Evolutionary conservation across 2,329 filamentous ascomycete species (phyloP), one percentile per base, ranked within the genome.

Genomic region (Periconia sp.): DNA sequence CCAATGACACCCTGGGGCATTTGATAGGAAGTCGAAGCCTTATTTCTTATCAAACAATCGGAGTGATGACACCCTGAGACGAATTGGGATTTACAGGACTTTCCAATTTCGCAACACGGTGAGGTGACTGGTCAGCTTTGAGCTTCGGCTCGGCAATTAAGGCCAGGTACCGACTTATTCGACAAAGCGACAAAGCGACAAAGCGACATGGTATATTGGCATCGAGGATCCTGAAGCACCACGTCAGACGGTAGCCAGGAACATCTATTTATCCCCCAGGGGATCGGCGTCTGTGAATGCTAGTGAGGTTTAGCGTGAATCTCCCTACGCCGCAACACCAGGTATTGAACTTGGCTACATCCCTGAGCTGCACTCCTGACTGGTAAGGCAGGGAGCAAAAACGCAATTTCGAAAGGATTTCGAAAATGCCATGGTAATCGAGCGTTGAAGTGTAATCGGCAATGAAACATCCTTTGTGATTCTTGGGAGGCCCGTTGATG

Each of bases 171-270:
- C 42, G n/a, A 45, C 42, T 45, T 45, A 45, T 45, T 45, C 45
- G 33, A 47, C 45, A 27, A 47, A 18, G n/a, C n/a, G n/a, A n/a
- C n/a, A n/a, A n/a, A n/a, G n/a, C n/a, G n/a, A n/a, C n/a, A n/a
- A n/a, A n/a, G n/a, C 20, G 45, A 31, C 19, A 14, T 35, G 27
- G 27, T 13, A 47, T n/a, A 33, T 30, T 31, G 37, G 19, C 20
- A 50, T 19, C 15, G 20, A 42, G 19, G 31, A 47, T 27, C 13
- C 19, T 33, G 49, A 52, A 47, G 47, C 31, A 48, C 46, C 46
- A 48, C 46, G 33, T 48, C 31, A 48, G n/a, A 48, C 8, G 46
- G 46, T 18, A 7, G 33, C 31, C 19, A 48, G 46, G 46, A 48
- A 48, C 46, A 40, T 20, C 15, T 19, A 13, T 40, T n/a, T 13